Conservation (phyloP, 495 filamentous ascomycete species). For the Aspergillus wentii region DNA sequence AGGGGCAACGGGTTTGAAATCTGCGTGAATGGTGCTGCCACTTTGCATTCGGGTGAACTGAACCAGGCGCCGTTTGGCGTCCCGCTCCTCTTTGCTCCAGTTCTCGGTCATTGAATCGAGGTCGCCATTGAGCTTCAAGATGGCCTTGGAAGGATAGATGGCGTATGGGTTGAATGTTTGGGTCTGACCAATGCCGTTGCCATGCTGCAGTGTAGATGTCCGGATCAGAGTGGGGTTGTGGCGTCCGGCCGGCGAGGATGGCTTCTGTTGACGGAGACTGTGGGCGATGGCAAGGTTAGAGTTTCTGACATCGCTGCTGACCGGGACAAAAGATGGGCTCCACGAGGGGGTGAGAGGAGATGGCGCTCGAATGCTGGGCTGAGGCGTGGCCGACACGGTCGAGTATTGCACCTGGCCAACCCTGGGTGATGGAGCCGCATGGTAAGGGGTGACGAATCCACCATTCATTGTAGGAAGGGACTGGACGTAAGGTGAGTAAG, state of each 20-base stretch:
- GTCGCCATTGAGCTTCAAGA: constrained; percentile 80
- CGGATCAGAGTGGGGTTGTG: constrained; percentile 69
- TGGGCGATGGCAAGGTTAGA: constrained; percentile 27
- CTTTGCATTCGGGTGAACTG: constrained; percentile 77
- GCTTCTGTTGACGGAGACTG: constrained; percentile 28
- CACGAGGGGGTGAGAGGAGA: constrained; percentile 42
- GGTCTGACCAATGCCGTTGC: constrained; percentile 36
- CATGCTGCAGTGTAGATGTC: constrained; percentile 73
- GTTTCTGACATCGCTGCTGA: constrained; percentile 21
- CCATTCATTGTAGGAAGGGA: constrained; percentile 30
- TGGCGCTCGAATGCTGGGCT: constrained; percentile 32
- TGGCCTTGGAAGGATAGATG: constrained; percentile 80
- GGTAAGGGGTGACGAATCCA: constrained; percentile 25
- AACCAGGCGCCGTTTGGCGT: constrained; percentile 73
- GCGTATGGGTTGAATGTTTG: constrained; percentile 72
- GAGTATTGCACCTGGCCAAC: constrained; percentile 24
- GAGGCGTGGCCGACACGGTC: constrained; percentile 25
- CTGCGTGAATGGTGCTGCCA: constrained; percentile 65
- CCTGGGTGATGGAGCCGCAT: constrained; percentile 26
- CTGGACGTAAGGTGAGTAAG: constrained; percentile 44
- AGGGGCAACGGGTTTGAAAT: constrained; percentile 64
- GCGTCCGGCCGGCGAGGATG: constrained; percentile 37
- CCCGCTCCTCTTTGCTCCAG: constrained; percentile 78
- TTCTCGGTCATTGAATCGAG: constrained; percentile 70
- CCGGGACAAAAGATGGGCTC: constrained; percentile 36